Evolutionary conservation across 306 rosid genomes (phyloP).

Genomic region (Cajanus cajan): DNA sequence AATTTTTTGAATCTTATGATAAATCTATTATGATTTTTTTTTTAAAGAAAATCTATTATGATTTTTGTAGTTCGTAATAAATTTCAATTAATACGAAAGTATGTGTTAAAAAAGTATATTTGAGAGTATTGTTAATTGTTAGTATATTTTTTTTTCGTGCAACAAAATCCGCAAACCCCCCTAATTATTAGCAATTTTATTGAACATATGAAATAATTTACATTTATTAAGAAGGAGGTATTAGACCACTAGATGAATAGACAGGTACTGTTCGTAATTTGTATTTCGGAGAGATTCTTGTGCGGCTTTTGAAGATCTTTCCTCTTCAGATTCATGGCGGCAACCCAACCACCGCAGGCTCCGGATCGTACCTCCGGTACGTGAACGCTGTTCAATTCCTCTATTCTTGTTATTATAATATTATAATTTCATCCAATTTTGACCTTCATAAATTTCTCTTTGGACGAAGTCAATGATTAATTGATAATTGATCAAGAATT

Average conservation of each 20-base stretch:
- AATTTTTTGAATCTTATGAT: too few species aligned
- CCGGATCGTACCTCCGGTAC: constrained; percentile 70
- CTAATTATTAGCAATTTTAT: neutral
- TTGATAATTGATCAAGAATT: neutral
- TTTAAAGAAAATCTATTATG: too few species aligned
- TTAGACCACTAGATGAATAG: neutral
- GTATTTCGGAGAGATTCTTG: constrained; percentile 35
- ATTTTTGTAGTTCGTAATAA: too few species aligned
- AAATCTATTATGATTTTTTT: too few species aligned
- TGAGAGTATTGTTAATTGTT: too few species aligned
- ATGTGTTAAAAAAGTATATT: too few species aligned
- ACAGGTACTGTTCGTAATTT: constrained; percentile 25
- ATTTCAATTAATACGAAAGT: too few species aligned
- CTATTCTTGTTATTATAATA: neutral
- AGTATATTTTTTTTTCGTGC: neutral
- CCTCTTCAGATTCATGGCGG: constrained; percentile 68
- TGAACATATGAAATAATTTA: neutral
- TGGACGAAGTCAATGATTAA: neutral
- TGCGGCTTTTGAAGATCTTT: constrained; percentile 44
- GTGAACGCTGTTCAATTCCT: neutral
- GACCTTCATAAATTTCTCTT: constrained; percentile 3
- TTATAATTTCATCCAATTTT: neutral
- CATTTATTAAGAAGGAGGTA: neutral
- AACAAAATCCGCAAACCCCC: neutral
- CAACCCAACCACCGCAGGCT: constrained; percentile 57